Conservation (phyloP, 139 green algal genomes). For the Raphidocelis subcapitata region DNA sequence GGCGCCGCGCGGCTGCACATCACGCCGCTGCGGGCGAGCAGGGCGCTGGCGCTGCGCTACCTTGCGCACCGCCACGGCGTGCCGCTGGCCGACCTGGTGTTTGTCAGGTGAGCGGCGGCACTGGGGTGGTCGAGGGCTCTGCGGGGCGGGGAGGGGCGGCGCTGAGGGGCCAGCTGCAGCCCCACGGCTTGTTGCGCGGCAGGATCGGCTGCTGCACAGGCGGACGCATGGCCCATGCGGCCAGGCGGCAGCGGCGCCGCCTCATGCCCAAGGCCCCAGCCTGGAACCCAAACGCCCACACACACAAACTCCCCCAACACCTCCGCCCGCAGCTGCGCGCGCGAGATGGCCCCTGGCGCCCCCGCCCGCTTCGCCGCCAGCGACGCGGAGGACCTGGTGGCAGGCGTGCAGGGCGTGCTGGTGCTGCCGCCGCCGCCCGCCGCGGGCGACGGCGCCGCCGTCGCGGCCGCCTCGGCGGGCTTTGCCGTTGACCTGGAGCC, state of each 20-base stretch:
- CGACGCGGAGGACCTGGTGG: slow-evolving; percentile 57
- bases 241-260: no score
- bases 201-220: no score
- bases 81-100: slow-evolving; percentile 43
- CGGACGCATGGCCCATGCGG: no score
- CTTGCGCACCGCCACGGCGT: slow-evolving; percentile 50
- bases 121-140: no score
- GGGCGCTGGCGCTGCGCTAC: slow-evolving; percentile 77
- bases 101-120: slow-evolving; percentile 24
- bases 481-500: no score
- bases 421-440: slow-evolving; percentile 26
- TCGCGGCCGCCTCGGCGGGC: no score
- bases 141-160: not conserved
- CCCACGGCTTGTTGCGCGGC: no score
- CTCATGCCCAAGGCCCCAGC: not conserved
- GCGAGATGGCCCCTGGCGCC: not conserved
- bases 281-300: not conserved
- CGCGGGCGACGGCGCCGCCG: not conserved
- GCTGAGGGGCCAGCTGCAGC: no score
- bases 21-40: slow-evolving; percentile 72
- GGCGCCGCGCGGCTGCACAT: slow-evolving; percentile 64
- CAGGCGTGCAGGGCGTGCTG: slow-evolving; percentile 48
- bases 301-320: not conserved
- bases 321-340: not conserved
- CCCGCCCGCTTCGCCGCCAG: slow-evolving; percentile 18